Evolutionary conservation across 208 protist species (phyloP).

Genomic region (Willaertia magna): DNA sequence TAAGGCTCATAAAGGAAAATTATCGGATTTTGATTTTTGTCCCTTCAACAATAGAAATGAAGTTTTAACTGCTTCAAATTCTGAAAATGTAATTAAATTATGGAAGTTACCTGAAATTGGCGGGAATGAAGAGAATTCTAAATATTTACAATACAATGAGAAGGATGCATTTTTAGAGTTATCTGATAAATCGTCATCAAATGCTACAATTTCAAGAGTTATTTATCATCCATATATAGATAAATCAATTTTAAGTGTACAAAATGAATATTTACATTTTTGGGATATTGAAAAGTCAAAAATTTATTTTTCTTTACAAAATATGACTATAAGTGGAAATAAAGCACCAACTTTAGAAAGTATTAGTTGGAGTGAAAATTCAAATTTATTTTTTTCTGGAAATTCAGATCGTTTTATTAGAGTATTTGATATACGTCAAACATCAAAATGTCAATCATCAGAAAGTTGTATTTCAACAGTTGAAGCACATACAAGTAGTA

Average conservation of each 20-base stretch:
- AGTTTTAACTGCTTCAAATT: conserved; percentile 48
- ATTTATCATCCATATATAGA: background rate
- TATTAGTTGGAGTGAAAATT: background rate
- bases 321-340: background rate
- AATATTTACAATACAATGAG: no score
- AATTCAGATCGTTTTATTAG: background rate
- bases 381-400: background rate
- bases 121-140: no score
- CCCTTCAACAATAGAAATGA: conserved; percentile 15
- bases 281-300: background rate
- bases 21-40: conserved; percentile 3
- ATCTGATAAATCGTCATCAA: background rate
- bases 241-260: background rate
- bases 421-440: background rate
- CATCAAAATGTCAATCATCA: no score
- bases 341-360: background rate
- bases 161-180: background rate
- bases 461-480: background rate
- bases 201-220: background rate
- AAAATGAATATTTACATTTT: background rate
- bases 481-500: background rate
- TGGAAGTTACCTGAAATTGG: conserved; percentile 45
- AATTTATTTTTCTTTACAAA: background rate
- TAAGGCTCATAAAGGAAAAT: background rate
- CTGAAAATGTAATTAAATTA: conserved; percentile 51